Conservation (phyloP, 805 yeast genomes). For the Wickerhamiella azyma region DNA sequence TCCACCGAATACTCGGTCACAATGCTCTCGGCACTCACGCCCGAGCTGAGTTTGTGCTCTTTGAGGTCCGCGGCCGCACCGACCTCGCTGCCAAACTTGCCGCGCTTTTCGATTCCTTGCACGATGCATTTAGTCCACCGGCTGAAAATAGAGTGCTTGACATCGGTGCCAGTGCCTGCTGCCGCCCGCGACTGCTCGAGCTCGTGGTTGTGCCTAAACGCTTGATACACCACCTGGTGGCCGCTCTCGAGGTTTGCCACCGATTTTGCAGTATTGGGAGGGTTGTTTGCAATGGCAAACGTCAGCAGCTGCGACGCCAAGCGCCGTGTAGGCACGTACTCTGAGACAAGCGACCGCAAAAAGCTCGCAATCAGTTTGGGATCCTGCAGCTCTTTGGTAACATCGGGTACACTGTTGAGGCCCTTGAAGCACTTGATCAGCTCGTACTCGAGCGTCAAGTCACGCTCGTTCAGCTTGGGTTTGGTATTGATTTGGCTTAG, state of each 20-base stretch:
- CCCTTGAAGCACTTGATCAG: constrained; percentile 69
- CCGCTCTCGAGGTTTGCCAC: constrained; percentile 22
- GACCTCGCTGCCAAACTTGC: no score
- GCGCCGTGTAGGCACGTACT: constrained; percentile 60
- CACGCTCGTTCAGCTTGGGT: constrained; percentile 27
- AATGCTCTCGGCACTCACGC: constrained; percentile 41
- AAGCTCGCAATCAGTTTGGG: constrained; percentile 45
- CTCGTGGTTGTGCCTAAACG: constrained; percentile 29
- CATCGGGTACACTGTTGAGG: constrained; percentile 52
- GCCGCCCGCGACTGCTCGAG: constrained; percentile 17
- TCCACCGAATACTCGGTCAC: constrained; percentile 58
- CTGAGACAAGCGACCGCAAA: constrained; percentile 59
- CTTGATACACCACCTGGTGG: constrained; percentile 43
- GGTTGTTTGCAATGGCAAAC: constrained; percentile 34
- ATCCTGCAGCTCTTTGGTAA: constrained; percentile 35
- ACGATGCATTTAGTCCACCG: constrained; percentile 59
- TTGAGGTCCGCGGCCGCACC: constrained; percentile 73
- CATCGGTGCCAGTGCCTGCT: constrained; percentile 9
- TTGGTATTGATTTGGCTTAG: constrained; percentile 39
- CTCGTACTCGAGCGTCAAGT: constrained; percentile 57
- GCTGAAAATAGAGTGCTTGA: constrained; percentile 36
- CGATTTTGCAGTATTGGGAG: constrained; percentile 16
- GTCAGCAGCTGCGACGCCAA: constrained; percentile 67
- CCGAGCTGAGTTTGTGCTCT: constrained; percentile 24
- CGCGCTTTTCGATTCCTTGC: constrained; percentile 67